phyloP scores from a whole-genome alignment of 1,284 basidiomycete genomes.

The Sanguinoderma infundibulare region DNA sequence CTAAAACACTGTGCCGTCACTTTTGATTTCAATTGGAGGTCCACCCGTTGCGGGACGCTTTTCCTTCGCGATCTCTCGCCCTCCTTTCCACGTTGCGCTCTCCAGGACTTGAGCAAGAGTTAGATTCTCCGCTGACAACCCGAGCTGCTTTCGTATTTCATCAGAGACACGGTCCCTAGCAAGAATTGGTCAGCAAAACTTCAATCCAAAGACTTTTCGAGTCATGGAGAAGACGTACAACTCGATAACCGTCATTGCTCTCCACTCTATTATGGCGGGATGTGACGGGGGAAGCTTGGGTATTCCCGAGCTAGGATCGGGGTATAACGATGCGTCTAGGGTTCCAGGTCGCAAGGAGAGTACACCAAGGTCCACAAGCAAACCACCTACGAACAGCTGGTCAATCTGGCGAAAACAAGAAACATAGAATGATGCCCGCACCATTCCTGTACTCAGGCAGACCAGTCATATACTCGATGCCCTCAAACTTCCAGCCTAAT shows the following conservation, averaged over 20 bases:
- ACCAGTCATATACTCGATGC: conserved; percentile 80
- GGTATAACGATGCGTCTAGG: conserved; percentile 46
- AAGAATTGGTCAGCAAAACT: neutral
- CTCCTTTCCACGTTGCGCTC: conserved; percentile 95
- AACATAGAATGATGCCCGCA: conserved; percentile 30
- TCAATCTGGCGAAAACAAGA: neutral
- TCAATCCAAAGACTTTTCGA: neutral
- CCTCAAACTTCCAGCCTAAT: conserved; percentile 79
- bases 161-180: conserved; percentile 81
- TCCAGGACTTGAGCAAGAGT: conserved; percentile 90
- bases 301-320: conserved; percentile 54
- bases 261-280: conserved; percentile 94
- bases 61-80: conserved; percentile 85
- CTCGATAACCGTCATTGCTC: conserved; percentile 91
- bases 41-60: conserved; percentile 78
- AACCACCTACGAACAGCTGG: conserved; percentile 63
- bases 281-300: conserved; percentile 75
- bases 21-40: conserved; percentile 87
- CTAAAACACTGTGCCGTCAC: conserved; percentile 85
- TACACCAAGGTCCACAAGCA: conserved; percentile 86
- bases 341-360: conserved; percentile 61
- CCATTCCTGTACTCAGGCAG: conserved; percentile 92
- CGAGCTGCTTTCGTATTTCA: conserved; percentile 66
- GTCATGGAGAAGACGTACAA: conserved; percentile 58
- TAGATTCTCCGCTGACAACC: conserved; percentile 51